Conservation (phyloP, 352 stramenopile species). For the Globisporangium takayamanum region DNA sequence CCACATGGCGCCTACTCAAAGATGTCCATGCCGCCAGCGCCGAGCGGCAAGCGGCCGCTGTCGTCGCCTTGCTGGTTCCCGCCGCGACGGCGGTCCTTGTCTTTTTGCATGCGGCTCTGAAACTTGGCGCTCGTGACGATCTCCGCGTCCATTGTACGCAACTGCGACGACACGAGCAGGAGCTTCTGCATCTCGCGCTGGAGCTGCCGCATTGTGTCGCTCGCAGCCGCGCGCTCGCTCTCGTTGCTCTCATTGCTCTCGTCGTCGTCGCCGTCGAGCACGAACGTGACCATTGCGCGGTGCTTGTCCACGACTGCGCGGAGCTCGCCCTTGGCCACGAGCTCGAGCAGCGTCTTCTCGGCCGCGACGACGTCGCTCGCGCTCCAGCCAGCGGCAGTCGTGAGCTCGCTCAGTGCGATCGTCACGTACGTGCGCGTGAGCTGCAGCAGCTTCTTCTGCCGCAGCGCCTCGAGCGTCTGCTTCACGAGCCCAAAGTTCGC, state of each 20-base stretch:
- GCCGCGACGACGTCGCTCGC: constrained; percentile 21
- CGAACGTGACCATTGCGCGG: constrained; percentile 71
- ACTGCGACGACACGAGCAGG: constrained; percentile 52
- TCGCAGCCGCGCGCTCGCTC: constrained; percentile 14
- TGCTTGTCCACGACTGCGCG: constrained; percentile 69
- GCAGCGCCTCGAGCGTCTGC: constrained; percentile 59
- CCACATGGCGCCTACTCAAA: constrained; percentile 24
- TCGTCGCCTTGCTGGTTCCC: constrained; percentile 46
- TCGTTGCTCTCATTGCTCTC: constrained; percentile 23
- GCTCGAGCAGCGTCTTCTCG: constrained; percentile 58
- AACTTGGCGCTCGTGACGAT: constrained; percentile 79
- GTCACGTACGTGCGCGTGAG: constrained; percentile 77
- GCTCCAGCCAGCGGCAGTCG: constrained; percentile 37
- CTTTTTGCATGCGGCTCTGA: constrained; percentile 62
- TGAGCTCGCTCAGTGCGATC: constrained; percentile 58
- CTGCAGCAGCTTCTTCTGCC: constrained; percentile 64
- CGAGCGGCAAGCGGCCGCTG: constrained; percentile 17
- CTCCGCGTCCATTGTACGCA: constrained; percentile 75
- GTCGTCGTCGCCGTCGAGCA: constrained; percentile 56
- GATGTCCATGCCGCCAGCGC: constrained; percentile 42
- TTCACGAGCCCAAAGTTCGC: constrained; percentile 75
- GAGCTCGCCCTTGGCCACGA: constrained; percentile 52
- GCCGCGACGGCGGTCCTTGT: constrained; percentile 62
- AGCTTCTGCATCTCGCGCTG: constrained; percentile 76
- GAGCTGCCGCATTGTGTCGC: constrained; percentile 41